phyloP scores from a whole-genome alignment of 164 flowering plant genomes.

The Dillenia suffruticosa region DNA sequence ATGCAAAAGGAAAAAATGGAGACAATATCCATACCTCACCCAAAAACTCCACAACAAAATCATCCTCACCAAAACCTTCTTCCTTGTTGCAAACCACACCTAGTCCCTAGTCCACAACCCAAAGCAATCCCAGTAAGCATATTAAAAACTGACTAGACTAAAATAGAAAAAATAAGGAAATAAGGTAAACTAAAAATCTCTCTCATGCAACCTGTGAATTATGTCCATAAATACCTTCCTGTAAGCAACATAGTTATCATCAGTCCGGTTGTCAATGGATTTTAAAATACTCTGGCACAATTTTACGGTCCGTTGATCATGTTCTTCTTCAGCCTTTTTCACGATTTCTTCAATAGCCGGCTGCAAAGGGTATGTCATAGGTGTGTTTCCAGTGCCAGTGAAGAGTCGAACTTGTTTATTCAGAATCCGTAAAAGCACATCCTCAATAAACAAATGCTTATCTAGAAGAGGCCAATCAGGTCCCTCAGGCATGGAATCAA shows the following conservation, averaged over 20 bases:
- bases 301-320: slow-evolving; percentile 39
- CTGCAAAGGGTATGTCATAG: slow-evolving; percentile 69
- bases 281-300: slow-evolving; percentile 65
- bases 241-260: slow-evolving; percentile 94
- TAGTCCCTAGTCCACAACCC: slow-evolving; percentile 60
- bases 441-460: slow-evolving; percentile 87
- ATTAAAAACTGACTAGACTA: background rate
- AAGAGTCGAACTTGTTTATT: slow-evolving; percentile 76
- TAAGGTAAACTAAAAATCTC: background rate
- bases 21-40: slow-evolving; percentile 69
- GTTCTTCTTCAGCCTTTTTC: slow-evolving; percentile 43
- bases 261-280: slow-evolving; percentile 75
- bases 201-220: background rate
- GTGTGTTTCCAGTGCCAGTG: slow-evolving; percentile 85
- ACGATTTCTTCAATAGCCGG: slow-evolving; percentile 83
- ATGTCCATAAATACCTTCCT: slow-evolving; percentile 58
- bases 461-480: slow-evolving; percentile 68
- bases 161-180: slow-evolving; percentile 2
- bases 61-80: slow-evolving; percentile 84
- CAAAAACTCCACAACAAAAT: slow-evolving; percentile 95
- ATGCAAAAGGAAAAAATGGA: background rate
- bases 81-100: slow-evolving; percentile 97
- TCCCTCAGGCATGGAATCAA: slow-evolving; percentile 97
- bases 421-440: slow-evolving; percentile 68
- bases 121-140: background rate